A percentile compares a stretch with the other conserved stretches of the same genome.
Conservation (phyloP, 441 rosid species). For the Arabidopsis lyrata region DNA sequence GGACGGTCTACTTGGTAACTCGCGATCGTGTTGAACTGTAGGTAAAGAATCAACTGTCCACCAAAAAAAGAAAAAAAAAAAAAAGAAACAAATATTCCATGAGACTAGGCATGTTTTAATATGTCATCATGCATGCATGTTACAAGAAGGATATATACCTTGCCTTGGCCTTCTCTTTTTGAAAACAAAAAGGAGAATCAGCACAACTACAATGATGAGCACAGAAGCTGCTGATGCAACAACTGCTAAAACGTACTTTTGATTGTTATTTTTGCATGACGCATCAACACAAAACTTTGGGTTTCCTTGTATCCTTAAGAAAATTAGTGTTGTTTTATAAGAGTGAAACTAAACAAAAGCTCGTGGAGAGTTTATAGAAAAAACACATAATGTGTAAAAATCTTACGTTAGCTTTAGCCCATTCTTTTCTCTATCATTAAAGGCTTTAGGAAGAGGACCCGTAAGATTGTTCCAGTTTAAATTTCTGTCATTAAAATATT, state of each 20-base stretch:
- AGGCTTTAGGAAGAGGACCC: constrained; percentile 32
- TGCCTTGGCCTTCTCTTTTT: constrained; percentile 21
- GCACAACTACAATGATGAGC: constrained; percentile 1
- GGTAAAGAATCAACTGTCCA: neutral
- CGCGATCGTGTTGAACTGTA: neutral
- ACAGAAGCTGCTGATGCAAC: constrained; percentile 33
- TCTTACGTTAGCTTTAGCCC: constrained; percentile 33
- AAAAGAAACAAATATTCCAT: neutral
- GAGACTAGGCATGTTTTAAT: neutral
- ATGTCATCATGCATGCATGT: neutral
- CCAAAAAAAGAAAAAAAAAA: neutral
- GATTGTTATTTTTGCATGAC: constrained; percentile 21
- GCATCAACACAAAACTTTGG: constrained; percentile 10
- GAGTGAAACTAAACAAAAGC: neutral
- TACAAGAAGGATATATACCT: neutral
- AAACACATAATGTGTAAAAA: neutral
- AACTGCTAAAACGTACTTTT: constrained; percentile 20
- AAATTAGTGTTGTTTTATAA: neutral
- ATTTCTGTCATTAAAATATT: constrained; percentile 23
- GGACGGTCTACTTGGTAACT: neutral
- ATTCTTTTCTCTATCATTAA: constrained; percentile 21
- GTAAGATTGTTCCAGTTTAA: constrained; percentile 30
- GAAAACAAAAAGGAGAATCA: constrained; percentile 15
- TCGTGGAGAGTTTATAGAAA: neutral
- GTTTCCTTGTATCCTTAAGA: constrained; percentile 31